A percentile compares a stretch with the other conserved stretches of the same genome.
These are phyloP conservation scores for Thraustochytrium sp. DNA, from an alignment of 352 stramenopile species.

Conservation along the genomic window DNA sequence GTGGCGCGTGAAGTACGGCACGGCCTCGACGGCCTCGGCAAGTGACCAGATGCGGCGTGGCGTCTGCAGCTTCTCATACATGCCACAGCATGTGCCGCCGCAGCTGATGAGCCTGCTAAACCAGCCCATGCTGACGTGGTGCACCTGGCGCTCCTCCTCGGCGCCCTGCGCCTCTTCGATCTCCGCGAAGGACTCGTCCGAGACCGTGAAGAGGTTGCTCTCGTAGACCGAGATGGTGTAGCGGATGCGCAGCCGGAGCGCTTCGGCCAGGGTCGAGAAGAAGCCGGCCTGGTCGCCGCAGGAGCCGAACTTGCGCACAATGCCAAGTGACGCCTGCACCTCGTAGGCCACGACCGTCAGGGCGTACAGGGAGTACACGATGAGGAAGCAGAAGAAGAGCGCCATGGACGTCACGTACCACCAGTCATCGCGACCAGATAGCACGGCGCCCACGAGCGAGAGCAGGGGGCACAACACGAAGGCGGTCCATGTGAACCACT, in stretches of 20 bases:
- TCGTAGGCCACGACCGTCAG: constrained; percentile 50
- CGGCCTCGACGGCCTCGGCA: background rate
- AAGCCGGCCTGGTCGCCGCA: background rate
- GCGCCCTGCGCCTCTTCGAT: background rate
- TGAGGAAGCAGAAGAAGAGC: constrained; percentile 50
- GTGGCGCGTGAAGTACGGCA: background rate
- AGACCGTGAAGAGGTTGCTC: background rate
- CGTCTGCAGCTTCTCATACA: background rate
- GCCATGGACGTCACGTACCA: constrained; percentile 51
- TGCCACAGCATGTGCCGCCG: background rate
- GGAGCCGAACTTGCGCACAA: background rate
- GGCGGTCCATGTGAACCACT: constrained; percentile 54
- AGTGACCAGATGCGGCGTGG: background rate
- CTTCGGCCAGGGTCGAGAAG: background rate
- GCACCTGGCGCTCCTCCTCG: background rate
- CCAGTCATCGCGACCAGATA: constrained; percentile 46
- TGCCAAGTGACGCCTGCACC: background rate
- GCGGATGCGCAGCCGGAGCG: background rate
- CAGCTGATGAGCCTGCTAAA: background rate
- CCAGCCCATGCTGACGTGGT: background rate
- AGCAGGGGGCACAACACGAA: constrained; percentile 51
- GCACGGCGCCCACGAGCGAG: constrained; percentile 48
- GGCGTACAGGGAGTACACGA: constrained; percentile 52
- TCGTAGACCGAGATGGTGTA: background rate
- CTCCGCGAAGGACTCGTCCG: background rate